Base-by-base conservation (phyloP, 2,329 filamentous ascomycete genomes). In the Diaporthe citri region DNA sequence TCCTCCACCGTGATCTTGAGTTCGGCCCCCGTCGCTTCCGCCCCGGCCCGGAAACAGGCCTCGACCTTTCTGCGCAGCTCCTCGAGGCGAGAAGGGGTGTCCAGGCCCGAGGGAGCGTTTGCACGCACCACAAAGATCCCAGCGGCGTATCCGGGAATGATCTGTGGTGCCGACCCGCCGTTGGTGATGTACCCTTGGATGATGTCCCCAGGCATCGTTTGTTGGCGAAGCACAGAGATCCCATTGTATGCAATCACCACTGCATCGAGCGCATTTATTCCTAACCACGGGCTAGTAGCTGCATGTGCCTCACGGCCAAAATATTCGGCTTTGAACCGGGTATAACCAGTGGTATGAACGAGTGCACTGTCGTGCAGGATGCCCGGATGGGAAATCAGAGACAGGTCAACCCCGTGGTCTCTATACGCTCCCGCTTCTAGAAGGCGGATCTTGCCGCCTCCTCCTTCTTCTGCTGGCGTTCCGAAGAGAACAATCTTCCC, bases 191-290 rank as follows among this genome's bases (percentile, higher is more conserved):
- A 86, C 1, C 88, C 85, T 75, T 90, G 81, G 76, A 89, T 85
- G 9, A 87, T 81, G 72, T 88, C 87, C 4, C 87, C 86, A 0
- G 89, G 87, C 76, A 86, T 84, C 4, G 89, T 85, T 78, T 92
- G 90, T 79, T 91, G 90, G 1, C 90, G 86, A 7, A 92, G 82
- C 0, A 88, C 83, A 0, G 87, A 86, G 4, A 92, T 80, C 55
- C 82, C 84, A 71, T 85, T 86, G 77, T 88, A 88, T 0, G 84
- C 86, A 0, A 85, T 83, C 2, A 91, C 83, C 31, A 90, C 79
- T 0, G 89, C 90, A 77, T 92, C 90, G 0, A 91, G 84, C 0
- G 90, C 90, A 78, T 92, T 92, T 77, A 89, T 85, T 0, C 90
- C 90, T 8, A 89, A 83, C 89, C 89, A 91, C 0, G 90, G 90